Conservation (phyloP, 2,329 filamentous ascomycete species). For the Aspergillus niger region DNA sequence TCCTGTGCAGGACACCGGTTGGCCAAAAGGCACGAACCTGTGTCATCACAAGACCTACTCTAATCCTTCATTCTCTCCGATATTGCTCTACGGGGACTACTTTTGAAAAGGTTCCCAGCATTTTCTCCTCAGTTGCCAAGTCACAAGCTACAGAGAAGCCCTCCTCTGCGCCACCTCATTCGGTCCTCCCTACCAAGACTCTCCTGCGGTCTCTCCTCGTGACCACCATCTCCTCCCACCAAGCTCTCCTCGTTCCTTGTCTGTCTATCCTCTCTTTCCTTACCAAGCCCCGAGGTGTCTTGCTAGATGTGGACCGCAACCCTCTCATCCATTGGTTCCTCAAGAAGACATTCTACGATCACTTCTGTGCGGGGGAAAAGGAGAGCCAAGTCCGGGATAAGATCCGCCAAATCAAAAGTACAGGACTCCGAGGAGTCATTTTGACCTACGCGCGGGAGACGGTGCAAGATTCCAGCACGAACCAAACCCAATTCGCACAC, state of each 20-base stretch:
- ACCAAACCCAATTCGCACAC: slow-evolving; percentile 55
- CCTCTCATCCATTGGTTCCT: slow-evolving; percentile 68
- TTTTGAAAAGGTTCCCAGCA: neutral
- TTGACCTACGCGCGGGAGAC: slow-evolving; percentile 83
- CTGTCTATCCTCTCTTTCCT: slow-evolving; percentile 53
- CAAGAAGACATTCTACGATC: slow-evolving; percentile 70
- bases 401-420: slow-evolving; percentile 64
- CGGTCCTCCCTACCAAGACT: neutral
- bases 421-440: slow-evolving; percentile 82
- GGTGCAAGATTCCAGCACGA: slow-evolving; percentile 58
- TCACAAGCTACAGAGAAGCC: neutral
- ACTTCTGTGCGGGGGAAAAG: slow-evolving; percentile 84
- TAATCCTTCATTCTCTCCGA: neutral
- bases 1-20: neutral
- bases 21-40: neutral
- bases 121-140: neutral
- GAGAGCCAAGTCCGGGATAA: slow-evolving; percentile 67
- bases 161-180: neutral
- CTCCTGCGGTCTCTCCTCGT: slow-evolving; percentile 48
- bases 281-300: slow-evolving; percentile 8
- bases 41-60: neutral
- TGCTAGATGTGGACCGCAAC: slow-evolving; percentile 75
- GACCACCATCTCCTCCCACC: slow-evolving; percentile 52
- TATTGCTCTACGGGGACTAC: neutral
- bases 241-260: slow-evolving; percentile 67